Base-by-base conservation (phyloP, 2,329 filamentous ascomycete species). In the Aspergillus uvarum region DNA sequence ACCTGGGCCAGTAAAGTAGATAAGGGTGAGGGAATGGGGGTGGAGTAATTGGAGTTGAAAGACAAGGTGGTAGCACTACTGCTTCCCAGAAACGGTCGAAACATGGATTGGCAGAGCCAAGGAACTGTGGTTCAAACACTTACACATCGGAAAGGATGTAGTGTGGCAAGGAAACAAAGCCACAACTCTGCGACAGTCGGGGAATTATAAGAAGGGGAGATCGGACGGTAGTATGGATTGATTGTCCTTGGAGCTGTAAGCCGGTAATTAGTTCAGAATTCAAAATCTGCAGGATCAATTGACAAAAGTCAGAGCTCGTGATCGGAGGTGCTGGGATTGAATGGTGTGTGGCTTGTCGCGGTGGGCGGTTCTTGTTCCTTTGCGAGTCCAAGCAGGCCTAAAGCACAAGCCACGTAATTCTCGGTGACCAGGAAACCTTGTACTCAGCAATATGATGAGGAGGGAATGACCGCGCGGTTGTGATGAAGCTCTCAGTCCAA, bases 101-200 rank as follows among this genome's bases (percentile, higher is more conserved):
- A 51, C 38, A 38, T 44, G 48, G 56, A 59, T 49, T 53, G 47
- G 29, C 22, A 50, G 44, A 44, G 49, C 49, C 38, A 55, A 56
- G 49, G 58, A 53, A 62, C 44, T 47, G 29, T 42, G 47, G 56
- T 58, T 51, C 29, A 57, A 55, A 52, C 47, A 68, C 66, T 51
- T 68, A 68, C 65, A 60, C 66, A 68, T 68, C 54, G 59, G 61
- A 57, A 59, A 51, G 22, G 55, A 59, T 49, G 60, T 58, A 53
- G 32, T 62, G 56, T 60, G 59, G 58, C 56, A 54, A 57, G 55
- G 53, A 56, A 57, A 31, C 26, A 58, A 60, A 58, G 47, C 57
- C 59, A 63, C 60, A 53, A 49, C 24, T 44, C n/a, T 44, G 38
- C 38, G 38, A 44, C 38, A 44, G 38, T 44, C 38, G 38, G 38